Conservation (phyloP, 768 basidiomycete species). For the Pleurotus tuoliensis region DNA sequence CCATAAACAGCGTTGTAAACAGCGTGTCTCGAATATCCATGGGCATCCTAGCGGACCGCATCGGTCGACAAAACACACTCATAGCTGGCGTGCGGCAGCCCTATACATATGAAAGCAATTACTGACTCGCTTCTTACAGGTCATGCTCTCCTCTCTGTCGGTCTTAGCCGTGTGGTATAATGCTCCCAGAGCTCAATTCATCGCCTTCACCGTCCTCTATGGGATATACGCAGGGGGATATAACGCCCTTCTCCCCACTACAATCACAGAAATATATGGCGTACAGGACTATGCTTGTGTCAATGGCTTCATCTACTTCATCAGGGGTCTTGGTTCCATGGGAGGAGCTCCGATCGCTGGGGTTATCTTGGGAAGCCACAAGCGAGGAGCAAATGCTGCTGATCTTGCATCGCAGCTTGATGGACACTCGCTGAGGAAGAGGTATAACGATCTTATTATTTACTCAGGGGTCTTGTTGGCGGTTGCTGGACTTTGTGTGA, state of each 20-base stretch:
- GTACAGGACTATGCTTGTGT: conserved; percentile 31
- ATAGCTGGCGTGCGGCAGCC: conserved; percentile 19
- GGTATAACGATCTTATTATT: conserved; percentile 33
- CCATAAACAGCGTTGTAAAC: conserved; percentile 40
- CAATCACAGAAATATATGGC: conserved; percentile 34
- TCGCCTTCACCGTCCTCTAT: conserved; percentile 37
- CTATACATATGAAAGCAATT: background rate
- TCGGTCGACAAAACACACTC: conserved; percentile 43
- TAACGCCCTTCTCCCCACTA: conserved; percentile 34
- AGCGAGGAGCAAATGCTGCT: conserved; percentile 14
- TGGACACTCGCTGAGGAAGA: conserved; percentile 16
- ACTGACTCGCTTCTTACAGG: conserved; percentile 8
- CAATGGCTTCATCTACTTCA: conserved; percentile 32
- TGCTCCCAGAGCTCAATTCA: conserved; percentile 31
- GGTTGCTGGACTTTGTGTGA: conserved; percentile 32
- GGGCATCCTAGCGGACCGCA: conserved; percentile 37
- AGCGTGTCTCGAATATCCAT: conserved; percentile 35
- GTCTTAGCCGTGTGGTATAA: conserved; percentile 40
- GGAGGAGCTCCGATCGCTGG: conserved; percentile 35
- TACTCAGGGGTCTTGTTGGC: conserved; percentile 34
- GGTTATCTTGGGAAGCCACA: conserved; percentile 33
- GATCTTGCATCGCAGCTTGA: background rate
- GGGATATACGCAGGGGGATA: conserved; percentile 41
- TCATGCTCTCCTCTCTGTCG: conserved; percentile 32
- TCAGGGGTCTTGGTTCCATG: conserved; percentile 32